Evolutionary conservation across 345 rosid genomes (phyloP).

Genomic region (Murraya koenigii): DNA sequence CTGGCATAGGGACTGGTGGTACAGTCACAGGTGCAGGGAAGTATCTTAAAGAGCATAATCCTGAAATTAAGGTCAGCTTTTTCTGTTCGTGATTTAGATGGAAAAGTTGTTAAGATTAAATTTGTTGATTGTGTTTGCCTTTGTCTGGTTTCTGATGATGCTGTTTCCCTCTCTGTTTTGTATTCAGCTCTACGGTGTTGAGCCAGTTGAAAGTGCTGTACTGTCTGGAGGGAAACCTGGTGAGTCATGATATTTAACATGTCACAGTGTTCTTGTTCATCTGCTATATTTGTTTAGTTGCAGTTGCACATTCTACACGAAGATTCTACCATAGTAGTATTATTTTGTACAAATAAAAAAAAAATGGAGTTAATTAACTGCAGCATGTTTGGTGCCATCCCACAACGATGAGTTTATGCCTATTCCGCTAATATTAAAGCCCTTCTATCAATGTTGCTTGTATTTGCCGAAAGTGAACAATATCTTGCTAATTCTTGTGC

Average conservation of each 20-base stretch:
- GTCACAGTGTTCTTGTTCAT: not conserved
- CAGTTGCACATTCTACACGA: not conserved
- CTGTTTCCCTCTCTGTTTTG: not conserved
- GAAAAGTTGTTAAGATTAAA: not conserved
- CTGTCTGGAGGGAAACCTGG: conserved; percentile 57
- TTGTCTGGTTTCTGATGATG: conserved; percentile 6
- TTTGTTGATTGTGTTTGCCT: not conserved
- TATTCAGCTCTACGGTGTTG: conserved; percentile 51
- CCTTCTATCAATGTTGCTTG: not conserved
- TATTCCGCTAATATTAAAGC: not conserved
- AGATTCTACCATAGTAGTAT: not conserved
- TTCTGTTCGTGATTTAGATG: conserved; percentile 6
- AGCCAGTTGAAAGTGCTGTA: conserved; percentile 57
- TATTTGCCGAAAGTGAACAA: conserved; percentile 2
- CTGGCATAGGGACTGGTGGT: conserved; percentile 70
- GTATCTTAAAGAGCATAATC: conserved; percentile 72
- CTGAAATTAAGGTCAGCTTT: conserved; percentile 49
- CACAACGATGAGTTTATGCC: not conserved
- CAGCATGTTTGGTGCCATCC: not conserved
- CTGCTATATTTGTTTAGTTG: not conserved
- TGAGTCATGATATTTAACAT: conserved; percentile 18
- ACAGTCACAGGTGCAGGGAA: conserved; percentile 58
- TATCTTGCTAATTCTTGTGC: not conserved
- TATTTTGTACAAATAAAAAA: too few species aligned
- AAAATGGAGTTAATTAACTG: not conserved